Evolutionary conservation across 306 rosid species (phyloP).

Genomic region (Lathyrus oleraceus): DNA sequence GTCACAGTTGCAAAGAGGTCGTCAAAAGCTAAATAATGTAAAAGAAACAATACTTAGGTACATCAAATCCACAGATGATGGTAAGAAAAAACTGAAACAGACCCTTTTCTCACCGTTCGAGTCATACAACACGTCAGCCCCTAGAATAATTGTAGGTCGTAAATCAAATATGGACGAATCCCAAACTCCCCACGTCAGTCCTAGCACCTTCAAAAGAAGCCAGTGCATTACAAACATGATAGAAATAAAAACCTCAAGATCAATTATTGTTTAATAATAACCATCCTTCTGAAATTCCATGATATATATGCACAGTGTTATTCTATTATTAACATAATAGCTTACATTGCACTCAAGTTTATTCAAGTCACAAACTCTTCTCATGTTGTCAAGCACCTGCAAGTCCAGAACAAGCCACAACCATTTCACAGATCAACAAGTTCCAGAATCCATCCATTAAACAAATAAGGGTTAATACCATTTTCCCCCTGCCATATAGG

Average conservation of each 20-base stretch:
- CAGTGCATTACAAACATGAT: slow-evolving; percentile 17
- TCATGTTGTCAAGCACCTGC: slow-evolving; percentile 90
- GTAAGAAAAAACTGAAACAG: slow-evolving; percentile 6
- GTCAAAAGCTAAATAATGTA: slow-evolving; percentile 65
- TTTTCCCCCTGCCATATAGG: no score
- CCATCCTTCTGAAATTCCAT: slow-evolving; percentile 19
- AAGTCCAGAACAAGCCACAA: slow-evolving; percentile 30
- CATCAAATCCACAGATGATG: slow-evolving; percentile 31
- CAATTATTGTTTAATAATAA: background rate
- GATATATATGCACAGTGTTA: background rate
- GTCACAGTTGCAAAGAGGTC: slow-evolving; percentile 82
- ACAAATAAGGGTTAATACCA: no score
- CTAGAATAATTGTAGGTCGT: slow-evolving; percentile 69
- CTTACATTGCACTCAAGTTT: slow-evolving; percentile 71
- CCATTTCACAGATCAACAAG: slow-evolving; percentile 15
- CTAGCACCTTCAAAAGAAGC: slow-evolving; percentile 56
- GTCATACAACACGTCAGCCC: slow-evolving; percentile 88
- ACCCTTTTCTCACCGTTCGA: slow-evolving; percentile 55
- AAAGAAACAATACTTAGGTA: slow-evolving; percentile 37
- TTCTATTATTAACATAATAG: slow-evolving; percentile 24
- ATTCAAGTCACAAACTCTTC: slow-evolving; percentile 68
- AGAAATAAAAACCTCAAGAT: slow-evolving; percentile 2
- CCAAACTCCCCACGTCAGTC: slow-evolving; percentile 94
- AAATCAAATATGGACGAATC: slow-evolving; percentile 67
- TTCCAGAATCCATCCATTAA: background rate